A percentile compares a stretch with the other conserved stretches of the same genome.
These are phyloP conservation scores for Lomentospora prolificans DNA, from an alignment of 2,329 filamentous ascomycete species.

Conservation along the genomic window DNA sequence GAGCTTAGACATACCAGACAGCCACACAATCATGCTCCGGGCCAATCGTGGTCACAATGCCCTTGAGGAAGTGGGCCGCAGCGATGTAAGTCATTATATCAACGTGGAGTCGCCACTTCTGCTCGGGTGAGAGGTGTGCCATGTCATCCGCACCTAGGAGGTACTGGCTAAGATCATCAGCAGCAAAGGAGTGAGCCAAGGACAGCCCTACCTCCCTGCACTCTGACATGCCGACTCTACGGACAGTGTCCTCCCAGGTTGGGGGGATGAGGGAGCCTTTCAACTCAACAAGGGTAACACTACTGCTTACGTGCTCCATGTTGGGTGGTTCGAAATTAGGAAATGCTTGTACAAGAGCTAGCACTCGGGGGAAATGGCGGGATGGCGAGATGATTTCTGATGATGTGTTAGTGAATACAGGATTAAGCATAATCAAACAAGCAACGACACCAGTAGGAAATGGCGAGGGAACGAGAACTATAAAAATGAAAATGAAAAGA, in stretches of 20 bases:
- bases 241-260: conserved; percentile 46
- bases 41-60: conserved; percentile 64
- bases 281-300: conserved; percentile 21
- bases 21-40: conserved; percentile 69
- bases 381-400: neutral
- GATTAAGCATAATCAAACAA: neutral
- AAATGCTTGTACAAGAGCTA: neutral
- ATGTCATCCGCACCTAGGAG: conserved; percentile 64
- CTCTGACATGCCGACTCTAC: conserved; percentile 54
- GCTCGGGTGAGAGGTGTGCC: conserved; percentile 49
- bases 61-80: conserved; percentile 64
- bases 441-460: neutral
- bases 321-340: conserved; percentile 16
- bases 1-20: conserved; percentile 53
- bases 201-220: conserved; percentile 61
- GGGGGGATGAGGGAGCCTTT: conserved; percentile 39
- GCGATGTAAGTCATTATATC: conserved; percentile 70
- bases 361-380: neutral
- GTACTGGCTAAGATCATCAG: conserved; percentile 66
- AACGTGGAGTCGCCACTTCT: conserved; percentile 67
- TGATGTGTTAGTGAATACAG: neutral
- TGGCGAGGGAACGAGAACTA: neutral
- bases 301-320: conserved; percentile 32
- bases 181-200: conserved; percentile 67
- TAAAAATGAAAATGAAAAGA: neutral